phyloP scores from a whole-genome alignment of 371 early-diverging fungal genomes.

The Actinomortierella ambigua region DNA sequence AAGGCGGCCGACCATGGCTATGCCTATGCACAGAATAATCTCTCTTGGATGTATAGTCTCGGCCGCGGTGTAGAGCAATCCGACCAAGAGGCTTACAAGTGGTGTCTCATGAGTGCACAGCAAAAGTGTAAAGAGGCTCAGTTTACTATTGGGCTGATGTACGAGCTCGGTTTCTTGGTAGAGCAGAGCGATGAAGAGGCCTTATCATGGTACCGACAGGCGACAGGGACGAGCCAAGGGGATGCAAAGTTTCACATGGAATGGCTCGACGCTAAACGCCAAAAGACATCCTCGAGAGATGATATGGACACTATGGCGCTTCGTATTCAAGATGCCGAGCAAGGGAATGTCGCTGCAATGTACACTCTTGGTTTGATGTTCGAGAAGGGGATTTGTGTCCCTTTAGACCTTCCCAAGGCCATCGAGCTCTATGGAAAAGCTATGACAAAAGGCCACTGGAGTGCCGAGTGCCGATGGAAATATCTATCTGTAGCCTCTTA shows the following conservation, averaged over 20 bases:
- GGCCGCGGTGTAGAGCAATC: conserved; percentile 78
- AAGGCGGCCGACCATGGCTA: conserved; percentile 79
- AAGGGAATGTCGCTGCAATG: conserved; percentile 72
- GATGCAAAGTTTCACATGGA: too few species aligned
- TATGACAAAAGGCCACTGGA: too few species aligned
- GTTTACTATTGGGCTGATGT: conserved; percentile 74
- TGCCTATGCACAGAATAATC: conserved; percentile 79
- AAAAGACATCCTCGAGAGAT: too few species aligned
- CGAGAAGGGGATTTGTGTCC: conserved; percentile 84
- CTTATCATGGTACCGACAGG: conserved; percentile 79
- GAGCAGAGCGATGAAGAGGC: conserved; percentile 58
- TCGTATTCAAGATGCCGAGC: too few species aligned
- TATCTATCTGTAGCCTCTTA: too few species aligned
- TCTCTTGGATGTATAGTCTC: conserved; percentile 91
- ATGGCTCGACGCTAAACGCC: too few species aligned
- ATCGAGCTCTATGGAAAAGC: too few species aligned
- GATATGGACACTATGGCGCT: too few species aligned
- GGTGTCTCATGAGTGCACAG: conserved; percentile 65
- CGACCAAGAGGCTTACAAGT: conserved; percentile 69
- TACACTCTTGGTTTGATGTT: conserved; percentile 79
- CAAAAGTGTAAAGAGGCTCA: conserved; percentile 82
- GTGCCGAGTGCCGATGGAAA: too few species aligned
- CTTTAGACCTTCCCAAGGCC: too few species aligned
- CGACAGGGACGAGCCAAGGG: conserved; percentile 81
- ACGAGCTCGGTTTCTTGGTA: conserved; percentile 83